Evolutionary conservation across 2,329 filamentous ascomycete genomes (phyloP).

Genomic region (Alternaria rosae): DNA sequence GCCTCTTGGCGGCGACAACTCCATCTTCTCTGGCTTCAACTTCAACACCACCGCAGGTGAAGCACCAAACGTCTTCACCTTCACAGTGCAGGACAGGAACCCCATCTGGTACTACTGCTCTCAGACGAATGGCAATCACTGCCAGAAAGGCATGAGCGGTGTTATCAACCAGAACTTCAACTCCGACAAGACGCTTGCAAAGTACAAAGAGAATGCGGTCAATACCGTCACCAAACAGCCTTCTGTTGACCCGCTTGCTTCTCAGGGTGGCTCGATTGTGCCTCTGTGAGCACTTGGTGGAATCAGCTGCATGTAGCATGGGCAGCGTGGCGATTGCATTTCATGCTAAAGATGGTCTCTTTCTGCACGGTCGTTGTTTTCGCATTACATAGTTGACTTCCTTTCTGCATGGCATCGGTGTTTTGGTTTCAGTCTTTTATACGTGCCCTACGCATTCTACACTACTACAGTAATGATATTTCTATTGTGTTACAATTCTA

Average conservation of each 20-base stretch:
- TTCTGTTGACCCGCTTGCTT: slow-evolving; percentile 19
- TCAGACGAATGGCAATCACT: slow-evolving; percentile 68
- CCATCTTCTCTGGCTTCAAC: slow-evolving; percentile 69
- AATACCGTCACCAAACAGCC: slow-evolving; percentile 33
- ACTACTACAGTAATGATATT: neutral
- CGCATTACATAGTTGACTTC: neutral
- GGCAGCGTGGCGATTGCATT: neutral
- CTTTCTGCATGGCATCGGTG: neutral
- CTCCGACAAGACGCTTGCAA: slow-evolving; percentile 33
- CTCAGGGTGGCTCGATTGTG: slow-evolving; percentile 34
- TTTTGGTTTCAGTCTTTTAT: neutral
- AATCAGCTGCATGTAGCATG: neutral
- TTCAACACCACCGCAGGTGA: slow-evolving; percentile 55
- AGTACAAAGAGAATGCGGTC: slow-evolving; percentile 38
- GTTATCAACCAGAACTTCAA: slow-evolving; percentile 67
- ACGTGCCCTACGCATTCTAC: neutral
- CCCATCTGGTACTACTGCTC: slow-evolving; percentile 84
- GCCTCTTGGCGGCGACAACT: slow-evolving; percentile 61
- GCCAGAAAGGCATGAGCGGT: slow-evolving; percentile 75
- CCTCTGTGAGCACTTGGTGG: slow-evolving; percentile 23
- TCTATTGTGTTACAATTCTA: neutral
- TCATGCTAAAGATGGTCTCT: neutral
- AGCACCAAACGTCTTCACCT: slow-evolving; percentile 63
- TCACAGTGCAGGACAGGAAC: slow-evolving; percentile 70
- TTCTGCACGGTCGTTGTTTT: neutral